Conservation (phyloP, 495 filamentous ascomycete species). For the Hypoxylon trugodes region DNA sequence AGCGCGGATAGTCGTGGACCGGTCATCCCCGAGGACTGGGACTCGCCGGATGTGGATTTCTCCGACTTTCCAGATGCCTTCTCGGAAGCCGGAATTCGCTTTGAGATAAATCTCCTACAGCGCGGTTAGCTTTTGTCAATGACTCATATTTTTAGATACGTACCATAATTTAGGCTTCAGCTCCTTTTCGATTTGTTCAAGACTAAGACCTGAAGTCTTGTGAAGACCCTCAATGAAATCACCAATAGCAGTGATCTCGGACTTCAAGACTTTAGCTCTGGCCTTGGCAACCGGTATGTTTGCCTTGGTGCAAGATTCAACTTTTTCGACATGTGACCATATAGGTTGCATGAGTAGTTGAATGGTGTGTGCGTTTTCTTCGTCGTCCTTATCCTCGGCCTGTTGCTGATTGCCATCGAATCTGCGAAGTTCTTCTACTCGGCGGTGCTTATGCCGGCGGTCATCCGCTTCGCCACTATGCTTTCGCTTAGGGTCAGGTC, state of each 20-base stretch:
- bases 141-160: constrained; percentile 6
- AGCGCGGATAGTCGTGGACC: constrained; percentile 42
- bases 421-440: constrained; percentile 46
- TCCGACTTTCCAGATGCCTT: constrained; percentile 41
- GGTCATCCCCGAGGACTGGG: no score
- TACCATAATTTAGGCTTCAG: constrained; percentile 59
- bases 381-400: constrained; percentile 51
- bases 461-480: constrained; percentile 47
- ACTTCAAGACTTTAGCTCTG: constrained; percentile 55
- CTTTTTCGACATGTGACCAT: constrained; percentile 51
- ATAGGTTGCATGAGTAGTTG: constrained; percentile 56
- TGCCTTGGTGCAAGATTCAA: constrained; percentile 54
- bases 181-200: constrained; percentile 48
- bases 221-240: constrained; percentile 53
- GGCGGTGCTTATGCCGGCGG: constrained; percentile 47
- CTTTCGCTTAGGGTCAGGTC: constrained; percentile 58
- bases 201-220: constrained; percentile 44
- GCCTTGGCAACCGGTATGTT: constrained; percentile 54
- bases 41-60: constrained; percentile 29
- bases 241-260: constrained; percentile 56
- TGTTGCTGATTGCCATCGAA: constrained; percentile 40
- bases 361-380: constrained; percentile 52
- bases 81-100: constrained; percentile 45
- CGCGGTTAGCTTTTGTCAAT: constrained; percentile 11
- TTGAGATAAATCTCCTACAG: constrained; percentile 44